These are phyloP conservation scores for Ampelomyces quisqualis DNA, from an alignment of 2,329 filamentous ascomycete genomes.

Conservation along the genomic window DNA sequence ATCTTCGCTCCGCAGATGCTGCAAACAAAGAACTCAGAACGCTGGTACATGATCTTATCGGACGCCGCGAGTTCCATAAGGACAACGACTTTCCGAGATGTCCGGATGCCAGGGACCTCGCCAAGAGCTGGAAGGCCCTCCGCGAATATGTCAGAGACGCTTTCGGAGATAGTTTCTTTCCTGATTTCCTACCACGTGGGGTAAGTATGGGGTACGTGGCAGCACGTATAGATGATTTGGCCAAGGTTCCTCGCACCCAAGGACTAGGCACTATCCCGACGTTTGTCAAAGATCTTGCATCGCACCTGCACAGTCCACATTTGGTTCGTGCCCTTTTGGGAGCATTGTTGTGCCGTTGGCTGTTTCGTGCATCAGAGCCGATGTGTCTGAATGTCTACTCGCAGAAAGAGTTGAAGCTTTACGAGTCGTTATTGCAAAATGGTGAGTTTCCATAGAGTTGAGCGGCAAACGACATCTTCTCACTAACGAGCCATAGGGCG, in stretches of 20 bases:
- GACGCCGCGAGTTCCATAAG: background rate
- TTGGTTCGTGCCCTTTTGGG: conserved; percentile 8
- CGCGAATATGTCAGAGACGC: conserved; percentile 2
- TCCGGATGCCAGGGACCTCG: background rate
- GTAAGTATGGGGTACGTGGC: conserved; percentile 2
- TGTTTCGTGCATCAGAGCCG: conserved; percentile 8
- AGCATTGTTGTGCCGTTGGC: conserved; percentile 12
- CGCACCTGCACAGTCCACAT: conserved; percentile 4
- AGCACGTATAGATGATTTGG: conserved; percentile 1
- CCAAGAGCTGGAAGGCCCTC: conserved; percentile 1
- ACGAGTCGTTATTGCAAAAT: background rate
- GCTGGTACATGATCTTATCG: conserved; percentile 1
- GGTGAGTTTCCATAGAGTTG: conserved; percentile 3
- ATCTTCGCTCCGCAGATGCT: background rate
- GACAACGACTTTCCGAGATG: background rate
- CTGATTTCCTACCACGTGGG: background rate
- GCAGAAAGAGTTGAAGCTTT: conserved; percentile 1
- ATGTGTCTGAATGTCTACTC: conserved; percentile 8
- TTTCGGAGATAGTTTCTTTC: background rate
- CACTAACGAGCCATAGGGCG: conserved; percentile 3
- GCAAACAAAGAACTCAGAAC: background rate
- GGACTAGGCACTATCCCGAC: background rate
- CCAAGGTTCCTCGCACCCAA: background rate
- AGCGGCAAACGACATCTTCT: background rate
- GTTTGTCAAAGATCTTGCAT: conserved; percentile 3